A percentile compares a stretch with the other conserved stretches of the same genome.
These are phyloP conservation scores for Barnettozyma wickerhamii DNA, from an alignment of 805 yeast genomes.

Conservation along the genomic window DNA sequence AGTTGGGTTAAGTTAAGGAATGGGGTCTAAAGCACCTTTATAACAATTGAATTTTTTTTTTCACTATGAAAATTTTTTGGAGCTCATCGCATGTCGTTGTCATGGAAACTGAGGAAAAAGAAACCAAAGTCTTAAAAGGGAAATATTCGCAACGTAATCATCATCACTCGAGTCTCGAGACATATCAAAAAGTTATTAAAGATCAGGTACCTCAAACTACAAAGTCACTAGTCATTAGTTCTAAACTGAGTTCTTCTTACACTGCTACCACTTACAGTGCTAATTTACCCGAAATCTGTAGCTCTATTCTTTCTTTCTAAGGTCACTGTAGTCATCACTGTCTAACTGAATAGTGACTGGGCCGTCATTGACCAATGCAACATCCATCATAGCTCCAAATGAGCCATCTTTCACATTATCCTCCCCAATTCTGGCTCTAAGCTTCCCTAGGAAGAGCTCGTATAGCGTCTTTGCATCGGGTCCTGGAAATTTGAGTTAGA, in stretches of 20 bases:
- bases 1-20: not conserved
- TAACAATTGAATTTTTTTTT: not conserved
- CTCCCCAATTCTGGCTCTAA: constrained; percentile 51
- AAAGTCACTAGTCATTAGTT: too few relatives aligned
- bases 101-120: not conserved
- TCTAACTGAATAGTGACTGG: constrained; percentile 88
- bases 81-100: constrained; percentile 3
- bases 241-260: too few relatives aligned
- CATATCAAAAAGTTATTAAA: too few relatives aligned
- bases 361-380: constrained; percentile 82
- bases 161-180: too few relatives aligned
- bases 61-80: constrained; percentile 2
- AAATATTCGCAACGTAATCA: too few relatives aligned
- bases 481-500: constrained; percentile 73
- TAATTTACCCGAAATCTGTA: too few relatives aligned
- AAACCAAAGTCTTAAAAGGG: too few relatives aligned
- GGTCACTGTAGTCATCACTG: constrained; percentile 33
- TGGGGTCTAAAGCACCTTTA: not conserved
- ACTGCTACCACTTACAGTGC: too few relatives aligned
- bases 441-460: constrained; percentile 43
- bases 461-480: constrained; percentile 39
- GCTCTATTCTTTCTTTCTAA: not conserved
- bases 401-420: constrained; percentile 78
- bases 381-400: constrained; percentile 98
- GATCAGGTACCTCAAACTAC: too few relatives aligned